Base-by-base conservation (phyloP, 1,139 yeast genomes). In the Kodamaea alishanica region DNA sequence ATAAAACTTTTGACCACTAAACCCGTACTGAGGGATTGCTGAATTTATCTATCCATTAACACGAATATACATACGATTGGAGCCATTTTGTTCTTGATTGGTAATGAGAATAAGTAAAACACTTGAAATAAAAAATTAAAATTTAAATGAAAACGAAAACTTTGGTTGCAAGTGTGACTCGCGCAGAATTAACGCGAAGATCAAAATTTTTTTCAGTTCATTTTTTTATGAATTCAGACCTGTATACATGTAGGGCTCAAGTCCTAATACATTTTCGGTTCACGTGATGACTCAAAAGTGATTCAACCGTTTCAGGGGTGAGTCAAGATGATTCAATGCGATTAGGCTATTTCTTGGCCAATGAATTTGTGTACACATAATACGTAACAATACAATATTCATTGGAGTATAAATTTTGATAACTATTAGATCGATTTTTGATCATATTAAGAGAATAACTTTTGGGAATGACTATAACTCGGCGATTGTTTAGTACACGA, bases 51-150 rank as follows among this genome's bases (percentile, higher is more conserved):
- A 38, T 42, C 34, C 32, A 33, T 38, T 23, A 28, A 15, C 20
- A 15, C 34, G 29, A 29, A 40, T 55, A 65, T 67, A 84, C 92
- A 67, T 84, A 84, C 92, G 68, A 82, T 82, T 81, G 94, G 94
- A 79, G 94, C 94, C 94, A 84, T 84, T 77, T 62, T 76, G 52
- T 43, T 40, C 34, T 38, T 40, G 43, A 22, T 28, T 41, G 41
- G 40, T 41, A 36, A 37, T 35, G 42, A 37, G 33, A 42, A 42
- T 41, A 40, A 37, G 37, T 35, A 38, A 34, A 42, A 39, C 33
- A 15, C 32, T 26, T 4, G 6, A 20, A 25, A 32, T 25, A 29
- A 39, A 39, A 34, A 34, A 41, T 24, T 30, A 26, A 30, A 37
- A 26, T 30, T 38, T 27, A 26, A 30, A 31, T 7, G 25, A 9